Conservation (phyloP, 1,139 yeast species). For the Kluyveromyces sp. region DNA sequence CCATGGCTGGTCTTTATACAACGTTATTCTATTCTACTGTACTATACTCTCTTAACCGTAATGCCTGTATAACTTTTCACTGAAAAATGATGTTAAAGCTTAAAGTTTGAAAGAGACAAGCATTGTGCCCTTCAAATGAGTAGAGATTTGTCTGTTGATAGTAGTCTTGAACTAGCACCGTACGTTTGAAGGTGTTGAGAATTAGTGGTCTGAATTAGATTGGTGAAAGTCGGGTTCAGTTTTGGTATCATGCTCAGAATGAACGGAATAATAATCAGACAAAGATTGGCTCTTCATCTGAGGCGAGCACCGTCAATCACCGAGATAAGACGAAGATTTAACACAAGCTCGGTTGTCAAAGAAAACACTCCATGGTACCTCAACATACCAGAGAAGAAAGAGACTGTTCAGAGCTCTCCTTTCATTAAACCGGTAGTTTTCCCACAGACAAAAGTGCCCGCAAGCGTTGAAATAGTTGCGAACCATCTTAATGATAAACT, state of each 20-base stretch:
- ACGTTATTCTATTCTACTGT: not conserved
- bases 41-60: not conserved
- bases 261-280: not conserved
- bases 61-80: not conserved
- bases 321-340: not conserved
- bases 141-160: too few species aligned
- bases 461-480: conserved; percentile 40
- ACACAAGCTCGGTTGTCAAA: not conserved
- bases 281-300: not conserved
- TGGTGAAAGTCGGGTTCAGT: not conserved
- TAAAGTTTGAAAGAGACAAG: too few species aligned
- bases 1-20: not conserved
- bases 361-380: conserved; percentile 27
- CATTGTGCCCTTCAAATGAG: too few species aligned
- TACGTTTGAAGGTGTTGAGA: not conserved
- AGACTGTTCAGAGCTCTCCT: conserved; percentile 9
- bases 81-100: not conserved
- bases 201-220: not conserved
- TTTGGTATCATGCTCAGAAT: not conserved
- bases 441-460: conserved; percentile 51
- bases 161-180: not conserved
- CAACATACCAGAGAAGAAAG: conserved; percentile 18
- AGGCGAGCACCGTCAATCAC: not conserved
- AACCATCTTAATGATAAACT: conserved; percentile 47
- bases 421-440: conserved; percentile 23